Base-by-base conservation (phyloP, 345 rosid genomes). In the Iberis pinnata region DNA sequence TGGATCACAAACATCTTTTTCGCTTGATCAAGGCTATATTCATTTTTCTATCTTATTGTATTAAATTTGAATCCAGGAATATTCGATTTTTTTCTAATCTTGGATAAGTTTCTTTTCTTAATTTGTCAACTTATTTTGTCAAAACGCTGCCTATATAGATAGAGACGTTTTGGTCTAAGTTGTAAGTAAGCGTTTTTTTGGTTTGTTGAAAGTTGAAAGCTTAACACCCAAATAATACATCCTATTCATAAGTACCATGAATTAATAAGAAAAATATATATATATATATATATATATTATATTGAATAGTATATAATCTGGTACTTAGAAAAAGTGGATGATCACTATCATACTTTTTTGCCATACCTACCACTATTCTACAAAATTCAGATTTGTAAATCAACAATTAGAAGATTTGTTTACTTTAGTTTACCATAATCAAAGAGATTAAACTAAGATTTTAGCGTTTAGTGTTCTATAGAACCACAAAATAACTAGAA, bases 1-100 rank as follows among this genome's bases (percentile, higher is more conserved):
- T 65, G 60, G 19, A 65, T 65, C 59, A 58, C 11, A 43, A 49
- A 49, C 46, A 49, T 57, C 29, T 7, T 50, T 58, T 25, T 42
- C 53, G 19, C 59, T n/a, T n/a, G n/a, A n/a, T n/a, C n/a, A n/a
- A n/a, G n/a, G n/a, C n/a, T n/a, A n/a, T n/a, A n/a, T n/a, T n/a
- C n/a, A n/a, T 58, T 58, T 31, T 49, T 29, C 43, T 0, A 65
- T 4, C 46, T 18, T 18, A 65, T 36, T 26, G 27, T 19, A 58
- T 12, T 15, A 36, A 51, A 27, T n/a, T 12, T 15, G 27, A 51
- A 18, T 15, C 9, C 25, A 58, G 27, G 54, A 65, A 58, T 51
- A 58, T 58, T 65, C 60, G 49, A 8, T 27, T 20, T 20, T 12
- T 18, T 13, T 13, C 60, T 58, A 50, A 66, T 36, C 12, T 7